Conservation (phyloP, 2,329 filamentous ascomycete genomes). For the Akanthomyces dipterigenus region DNA sequence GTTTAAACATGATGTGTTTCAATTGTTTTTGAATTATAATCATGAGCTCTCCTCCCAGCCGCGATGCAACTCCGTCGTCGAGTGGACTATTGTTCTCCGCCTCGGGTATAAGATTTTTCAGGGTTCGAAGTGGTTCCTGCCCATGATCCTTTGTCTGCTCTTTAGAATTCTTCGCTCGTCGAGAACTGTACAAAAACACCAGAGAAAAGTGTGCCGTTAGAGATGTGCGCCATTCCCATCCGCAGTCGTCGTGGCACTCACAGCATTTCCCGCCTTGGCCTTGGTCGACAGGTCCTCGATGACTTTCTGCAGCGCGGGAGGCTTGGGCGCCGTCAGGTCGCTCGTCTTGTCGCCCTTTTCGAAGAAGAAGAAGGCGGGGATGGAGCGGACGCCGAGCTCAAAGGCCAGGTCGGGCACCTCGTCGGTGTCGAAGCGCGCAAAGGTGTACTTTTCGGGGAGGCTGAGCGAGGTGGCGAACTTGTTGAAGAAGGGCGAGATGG, state of each 20-base stretch:
- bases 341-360: conserved; percentile 43
- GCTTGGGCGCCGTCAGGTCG: conserved; percentile 35
- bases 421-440: conserved; percentile 56
- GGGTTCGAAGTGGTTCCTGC: neutral
- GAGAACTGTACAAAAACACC: conserved; percentile 14
- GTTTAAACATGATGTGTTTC: neutral
- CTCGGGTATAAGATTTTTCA: neutral
- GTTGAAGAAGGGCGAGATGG: conserved; percentile 48
- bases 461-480: conserved; percentile 35
- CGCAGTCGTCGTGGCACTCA: conserved; percentile 11
- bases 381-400: conserved; percentile 44
- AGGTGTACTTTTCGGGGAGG: conserved; percentile 38
- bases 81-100: neutral
- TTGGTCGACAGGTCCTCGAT: conserved; percentile 21
- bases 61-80: neutral
- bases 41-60: neutral
- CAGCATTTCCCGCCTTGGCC: conserved; percentile 18
- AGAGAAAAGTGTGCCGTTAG: neutral
- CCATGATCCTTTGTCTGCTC: neutral
- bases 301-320: conserved; percentile 25
- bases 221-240: conserved; percentile 10
- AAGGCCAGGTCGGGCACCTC: conserved; percentile 41
- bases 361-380: conserved; percentile 57
- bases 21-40: neutral
- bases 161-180: conserved; percentile 20